These are phyloP conservation scores for Pseudopyrenochaeta lycopersici DNA, from an alignment of 2,329 filamentous ascomycete genomes.

Conservation along the genomic window DNA sequence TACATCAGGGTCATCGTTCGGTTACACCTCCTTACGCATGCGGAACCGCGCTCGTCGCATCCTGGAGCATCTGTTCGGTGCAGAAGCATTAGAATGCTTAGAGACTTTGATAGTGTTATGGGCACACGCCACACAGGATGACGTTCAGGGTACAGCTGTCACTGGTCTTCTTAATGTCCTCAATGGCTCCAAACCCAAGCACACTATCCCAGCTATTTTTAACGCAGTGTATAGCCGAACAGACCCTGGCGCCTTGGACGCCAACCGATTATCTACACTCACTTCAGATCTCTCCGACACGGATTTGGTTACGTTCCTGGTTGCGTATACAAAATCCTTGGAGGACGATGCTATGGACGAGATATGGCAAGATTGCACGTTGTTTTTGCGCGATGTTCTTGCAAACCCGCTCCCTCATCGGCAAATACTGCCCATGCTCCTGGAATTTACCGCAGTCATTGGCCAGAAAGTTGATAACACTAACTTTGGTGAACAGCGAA, in stretches of 20 bases:
- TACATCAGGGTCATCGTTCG: conserved; percentile 80
- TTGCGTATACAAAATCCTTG: conserved; percentile 87
- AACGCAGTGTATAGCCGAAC: conserved; percentile 96
- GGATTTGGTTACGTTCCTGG: conserved; percentile 86
- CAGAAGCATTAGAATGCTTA: conserved; percentile 90
- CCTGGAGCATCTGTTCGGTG: conserved; percentile 90
- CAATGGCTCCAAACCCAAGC: conserved; percentile 88
- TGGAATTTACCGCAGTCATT: conserved; percentile 89
- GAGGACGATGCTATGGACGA: conserved; percentile 99
- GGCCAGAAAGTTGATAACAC: conserved; percentile 98
- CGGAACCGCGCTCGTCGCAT: conserved; percentile 87
- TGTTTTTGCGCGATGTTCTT: conserved; percentile 87
- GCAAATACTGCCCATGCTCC: conserved; percentile 83
- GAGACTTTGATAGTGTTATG: conserved; percentile 91
- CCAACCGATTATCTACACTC: conserved; percentile 83
- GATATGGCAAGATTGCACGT: conserved; percentile 94
- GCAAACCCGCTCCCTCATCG: conserved; percentile 94
- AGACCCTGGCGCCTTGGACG: conserved; percentile 81
- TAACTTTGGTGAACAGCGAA: conserved; percentile 92
- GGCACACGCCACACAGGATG: conserved; percentile 63
- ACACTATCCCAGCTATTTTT: conserved; percentile 92
- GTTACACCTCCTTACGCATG: conserved; percentile 89
- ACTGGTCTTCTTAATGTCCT: conserved; percentile 90
- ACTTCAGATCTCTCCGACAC: conserved; percentile 84
- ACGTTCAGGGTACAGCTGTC: conserved; percentile 69